These are phyloP conservation scores for Trichosanthes truncata DNA, from an alignment of 306 rosid genomes.

Conservation along the genomic window DNA sequence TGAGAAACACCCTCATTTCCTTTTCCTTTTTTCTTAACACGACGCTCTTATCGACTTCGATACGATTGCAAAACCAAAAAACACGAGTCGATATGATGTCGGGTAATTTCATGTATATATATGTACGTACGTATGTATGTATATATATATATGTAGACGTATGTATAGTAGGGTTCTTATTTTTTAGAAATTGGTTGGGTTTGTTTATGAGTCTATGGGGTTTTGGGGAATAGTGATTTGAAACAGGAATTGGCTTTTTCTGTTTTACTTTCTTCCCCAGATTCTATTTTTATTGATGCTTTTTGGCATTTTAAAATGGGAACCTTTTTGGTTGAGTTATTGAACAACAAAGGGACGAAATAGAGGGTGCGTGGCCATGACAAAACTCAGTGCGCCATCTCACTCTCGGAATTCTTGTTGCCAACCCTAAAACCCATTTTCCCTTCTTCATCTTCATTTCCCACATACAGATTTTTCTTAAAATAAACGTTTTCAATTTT, in stretches of 20 bases:
- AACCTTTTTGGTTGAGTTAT: neutral
- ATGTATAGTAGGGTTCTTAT: no score
- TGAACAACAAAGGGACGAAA: constrained; percentile 1
- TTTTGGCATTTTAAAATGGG: neutral
- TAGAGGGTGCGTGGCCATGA: neutral
- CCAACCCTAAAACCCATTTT: neutral
- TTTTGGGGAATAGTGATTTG: neutral
- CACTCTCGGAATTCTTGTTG: neutral
- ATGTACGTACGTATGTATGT: neutral
- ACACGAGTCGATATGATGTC: neutral
- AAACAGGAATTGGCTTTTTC: neutral
- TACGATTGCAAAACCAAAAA: no score
- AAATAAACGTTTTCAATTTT: neutral
- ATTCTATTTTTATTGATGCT: neutral
- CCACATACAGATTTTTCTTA: neutral
- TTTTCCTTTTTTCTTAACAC: neutral
- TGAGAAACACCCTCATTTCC: neutral
- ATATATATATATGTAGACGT: no score
- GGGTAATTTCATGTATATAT: neutral
- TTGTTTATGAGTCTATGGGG: neutral
- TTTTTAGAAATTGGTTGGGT: neutral
- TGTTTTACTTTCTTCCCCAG: neutral
- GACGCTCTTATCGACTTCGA: neutral
- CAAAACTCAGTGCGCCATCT: constrained; percentile 8
- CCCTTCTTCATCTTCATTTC: neutral